Base-by-base conservation (phyloP, 139 green algal genomes). In the Micractinium conductrix region DNA sequence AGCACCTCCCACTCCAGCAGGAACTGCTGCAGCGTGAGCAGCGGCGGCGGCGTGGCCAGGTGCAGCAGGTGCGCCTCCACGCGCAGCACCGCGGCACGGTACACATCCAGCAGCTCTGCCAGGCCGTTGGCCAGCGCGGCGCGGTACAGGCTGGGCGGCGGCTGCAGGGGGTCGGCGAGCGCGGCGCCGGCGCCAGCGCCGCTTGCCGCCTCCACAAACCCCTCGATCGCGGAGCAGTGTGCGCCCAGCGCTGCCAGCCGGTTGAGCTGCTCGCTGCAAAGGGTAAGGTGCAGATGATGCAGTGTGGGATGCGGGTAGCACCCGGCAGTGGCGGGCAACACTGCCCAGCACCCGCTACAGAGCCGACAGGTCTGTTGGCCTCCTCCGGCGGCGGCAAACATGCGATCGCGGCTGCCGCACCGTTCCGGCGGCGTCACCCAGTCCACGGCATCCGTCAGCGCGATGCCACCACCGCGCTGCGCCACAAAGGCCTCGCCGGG, bases 31-130 rank as follows among this genome's bases (percentile, higher is more conserved):
- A 98, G 70, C 1, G 86, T 72, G 8, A 93, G 74, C 76, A 98
- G 83, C 35, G 90, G 48, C 85, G 84, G 73, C 62, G 48, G 22
- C 26, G 68, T 73, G 4, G 63, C 16, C 53, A 83, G 5, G n/a
- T 80, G 60, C 80, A 89, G 60, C 78, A 96, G 78, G 71, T 93
- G 88, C 74, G 90, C 86, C 88, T 98, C 91, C 45, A 97, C 65
- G 38, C 86, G 60, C 65, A 96, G 84, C 55, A 98, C 80, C 0
- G 89, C 88, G 45, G 76, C 79, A 69, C 93, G 85, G 86, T 98
- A 98, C 69, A 96, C 93, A 37, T 93, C 90, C 42, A 98, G 89
- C 22, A 97, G 80, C 91, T 98, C 95, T 81, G 86, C 84, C 2
- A 98, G 53, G 37, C 95, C 95, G 38, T 85, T 80, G 16, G 92